These are phyloP conservation scores for Cucurbita maxima DNA, from an alignment of 306 rosid species.

Conservation along the genomic window DNA sequence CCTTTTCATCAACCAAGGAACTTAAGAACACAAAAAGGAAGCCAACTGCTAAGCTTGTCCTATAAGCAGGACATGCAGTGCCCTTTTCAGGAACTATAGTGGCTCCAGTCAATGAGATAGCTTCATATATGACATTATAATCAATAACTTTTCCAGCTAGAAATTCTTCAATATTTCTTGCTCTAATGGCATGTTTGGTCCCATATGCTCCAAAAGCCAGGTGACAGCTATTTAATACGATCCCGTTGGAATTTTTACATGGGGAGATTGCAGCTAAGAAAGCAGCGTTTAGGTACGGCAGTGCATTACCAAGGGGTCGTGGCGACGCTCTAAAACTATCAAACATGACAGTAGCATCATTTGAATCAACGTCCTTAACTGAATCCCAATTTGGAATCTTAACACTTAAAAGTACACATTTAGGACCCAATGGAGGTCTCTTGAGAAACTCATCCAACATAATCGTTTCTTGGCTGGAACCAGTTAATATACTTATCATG, in stretches of 20 bases:
- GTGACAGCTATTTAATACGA: slow-evolving; percentile 32
- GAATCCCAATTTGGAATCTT: slow-evolving; percentile 43
- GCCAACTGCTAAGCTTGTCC: slow-evolving; percentile 60
- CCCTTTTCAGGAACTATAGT: slow-evolving; percentile 41
- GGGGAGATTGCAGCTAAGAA: slow-evolving; percentile 54
- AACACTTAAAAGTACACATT: slow-evolving; percentile 41
- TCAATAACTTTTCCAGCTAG: slow-evolving; percentile 43
- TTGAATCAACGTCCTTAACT: slow-evolving; percentile 13
- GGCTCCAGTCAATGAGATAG: slow-evolving; percentile 31
- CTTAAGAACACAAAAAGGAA: slow-evolving; percentile 57
- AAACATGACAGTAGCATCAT: slow-evolving; percentile 25
- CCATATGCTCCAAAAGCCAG: slow-evolving; percentile 69
- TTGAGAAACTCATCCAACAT: slow-evolving; percentile 51
- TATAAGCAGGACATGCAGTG: slow-evolving; percentile 35
- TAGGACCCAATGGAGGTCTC: slow-evolving; percentile 40
- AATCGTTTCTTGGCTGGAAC: slow-evolving; percentile 29
- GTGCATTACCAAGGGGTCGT: slow-evolving; percentile 76
- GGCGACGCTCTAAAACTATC: slow-evolving; percentile 79
- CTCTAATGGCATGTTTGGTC: slow-evolving; percentile 60
- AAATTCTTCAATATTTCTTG: slow-evolving; percentile 49
- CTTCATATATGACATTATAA: slow-evolving; percentile 39
- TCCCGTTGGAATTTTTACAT: slow-evolving; percentile 27
- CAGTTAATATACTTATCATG: slow-evolving; percentile 40
- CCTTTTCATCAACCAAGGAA: slow-evolving; percentile 26
- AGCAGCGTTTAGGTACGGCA: slow-evolving; percentile 68